Evolutionary conservation across 1,139 yeast genomes (phyloP).

Genomic region (Blastobotrys serpentis): DNA sequence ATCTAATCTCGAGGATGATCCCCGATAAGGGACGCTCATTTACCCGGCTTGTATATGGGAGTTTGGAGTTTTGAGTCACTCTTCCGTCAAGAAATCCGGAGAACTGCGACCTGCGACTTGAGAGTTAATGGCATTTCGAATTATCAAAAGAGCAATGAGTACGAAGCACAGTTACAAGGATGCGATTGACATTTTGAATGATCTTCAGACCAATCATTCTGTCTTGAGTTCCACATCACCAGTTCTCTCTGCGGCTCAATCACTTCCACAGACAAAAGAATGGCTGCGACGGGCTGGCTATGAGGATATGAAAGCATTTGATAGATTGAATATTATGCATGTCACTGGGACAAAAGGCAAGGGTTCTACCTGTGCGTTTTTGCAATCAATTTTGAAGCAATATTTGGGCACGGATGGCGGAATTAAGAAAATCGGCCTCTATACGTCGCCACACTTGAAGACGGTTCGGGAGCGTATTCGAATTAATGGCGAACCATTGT

Average conservation of each 20-base stretch:
- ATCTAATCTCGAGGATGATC: too few relatives aligned
- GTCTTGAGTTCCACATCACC: slow-evolving; percentile 3
- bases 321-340: slow-evolving; percentile 76
- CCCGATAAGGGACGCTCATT: too few relatives aligned
- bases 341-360: slow-evolving; percentile 98
- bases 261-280: slow-evolving; percentile 85
- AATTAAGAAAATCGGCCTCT: slow-evolving; percentile 74
- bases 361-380: slow-evolving; percentile 96
- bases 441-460: slow-evolving; percentile 93
- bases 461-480: slow-evolving; percentile 90
- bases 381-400: slow-evolving; percentile 73
- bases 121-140: not conserved
- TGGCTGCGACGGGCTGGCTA: slow-evolving; percentile 90
- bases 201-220: slow-evolving; percentile 72
- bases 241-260: slow-evolving; percentile 43
- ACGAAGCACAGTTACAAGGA: slow-evolving; percentile 28
- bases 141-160: not conserved
- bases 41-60: too few relatives aligned
- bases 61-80: not conserved
- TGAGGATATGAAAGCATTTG: slow-evolving; percentile 52
- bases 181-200: slow-evolving; percentile 81
- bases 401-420: slow-evolving; percentile 41
- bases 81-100: too few relatives aligned
- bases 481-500: slow-evolving; percentile 82
- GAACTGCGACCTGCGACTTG: not conserved